Evolutionary conservation across 208 protist species (phyloP).

Genomic region (Porcisia hertigi): DNA sequence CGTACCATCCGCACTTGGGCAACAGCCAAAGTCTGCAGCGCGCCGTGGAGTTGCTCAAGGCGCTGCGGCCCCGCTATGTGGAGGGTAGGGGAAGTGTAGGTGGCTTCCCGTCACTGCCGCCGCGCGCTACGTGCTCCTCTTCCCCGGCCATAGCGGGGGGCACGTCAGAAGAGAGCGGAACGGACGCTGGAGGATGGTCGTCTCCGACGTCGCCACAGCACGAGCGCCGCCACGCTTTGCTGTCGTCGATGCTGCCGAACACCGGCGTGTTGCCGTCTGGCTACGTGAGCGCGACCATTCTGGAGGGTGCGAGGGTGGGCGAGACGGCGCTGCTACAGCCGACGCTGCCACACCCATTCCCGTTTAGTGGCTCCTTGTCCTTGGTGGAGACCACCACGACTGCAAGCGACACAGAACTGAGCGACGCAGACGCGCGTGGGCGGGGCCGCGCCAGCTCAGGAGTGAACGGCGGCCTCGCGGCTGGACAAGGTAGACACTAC

Average conservation of each 20-base stretch:
- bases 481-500: not conserved
- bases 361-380: not conserved
- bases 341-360: constrained; percentile 10
- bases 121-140: constrained; percentile 12
- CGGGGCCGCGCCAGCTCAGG: not conserved
- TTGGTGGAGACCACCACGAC: not conserved
- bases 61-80: constrained; percentile 10
- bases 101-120: constrained; percentile 11
- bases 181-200: constrained; percentile 16
- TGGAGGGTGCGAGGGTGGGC: constrained; percentile 19
- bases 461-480: constrained; percentile 5
- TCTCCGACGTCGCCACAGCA: constrained; percentile 4
- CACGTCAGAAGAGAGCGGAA: constrained; percentile 56
- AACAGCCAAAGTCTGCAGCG: constrained; percentile 45
- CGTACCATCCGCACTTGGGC: constrained; percentile 34
- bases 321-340: constrained; percentile 17
- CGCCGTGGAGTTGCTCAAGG: constrained; percentile 31
- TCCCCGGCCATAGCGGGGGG: constrained; percentile 5
- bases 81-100: not conserved
- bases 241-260: constrained; percentile 11
- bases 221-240: not conserved
- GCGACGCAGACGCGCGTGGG: constrained; percentile 3
- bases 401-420: constrained; percentile 25
- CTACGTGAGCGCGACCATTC: constrained; percentile 30
- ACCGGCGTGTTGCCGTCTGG: constrained; percentile 23